Evolutionary conservation across 1,139 yeast species (phyloP), one percentile per base, ranked within the genome.

Genomic region (Sporopachydermia cereana): DNA sequence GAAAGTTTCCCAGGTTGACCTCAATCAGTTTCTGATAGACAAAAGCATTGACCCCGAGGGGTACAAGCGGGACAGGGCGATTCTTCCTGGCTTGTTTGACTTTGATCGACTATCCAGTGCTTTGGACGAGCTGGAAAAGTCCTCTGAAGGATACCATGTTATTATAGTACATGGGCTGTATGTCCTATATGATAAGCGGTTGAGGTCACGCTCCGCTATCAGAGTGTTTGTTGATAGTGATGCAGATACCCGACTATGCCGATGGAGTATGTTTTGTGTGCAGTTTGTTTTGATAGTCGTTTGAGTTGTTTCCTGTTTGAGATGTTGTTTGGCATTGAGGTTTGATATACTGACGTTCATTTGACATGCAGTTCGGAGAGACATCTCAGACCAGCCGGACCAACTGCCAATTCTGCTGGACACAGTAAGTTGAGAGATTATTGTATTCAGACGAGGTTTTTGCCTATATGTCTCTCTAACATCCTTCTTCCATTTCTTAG

Each of bases 151-250:
- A 46, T 45, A 24, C 44, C 30, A 64, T 50, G 67, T 84, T 7
- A 61, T 79, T 12, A 63, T 88, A 9, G 73, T 86, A 1, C 82
- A 81, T 58, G 96, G 97, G 0, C 66, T 83, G 30, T 88, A 88
- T 57, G 93, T 95, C 0, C 67, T 89, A 36, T 83, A 77, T 56
- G 81, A 85, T 57, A 64, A 66, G 44, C 68, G 67, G 27, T 60
- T 89, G n/a, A 64, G 84, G 41, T 67, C 68, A 3, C 53, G 72
- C 57, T 78, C 91, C 0, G 69, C 77, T 2, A 68, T 88, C 54
- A 81, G 77, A 55, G 77, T 88, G 2, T 89, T 81, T 56, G 71
- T 88, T n/a, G 93, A 84, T 53, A 74, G 89, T 51, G 96, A 89
- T 59, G 77, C 93, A 1, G 97, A 89, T 59, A 77, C 84, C 3